Percentiles rank a stretch among this genome's conserved stretches.
Conservation (phyloP, 2,329 filamentous ascomycete species). For the Apiospora hydei region DNA sequence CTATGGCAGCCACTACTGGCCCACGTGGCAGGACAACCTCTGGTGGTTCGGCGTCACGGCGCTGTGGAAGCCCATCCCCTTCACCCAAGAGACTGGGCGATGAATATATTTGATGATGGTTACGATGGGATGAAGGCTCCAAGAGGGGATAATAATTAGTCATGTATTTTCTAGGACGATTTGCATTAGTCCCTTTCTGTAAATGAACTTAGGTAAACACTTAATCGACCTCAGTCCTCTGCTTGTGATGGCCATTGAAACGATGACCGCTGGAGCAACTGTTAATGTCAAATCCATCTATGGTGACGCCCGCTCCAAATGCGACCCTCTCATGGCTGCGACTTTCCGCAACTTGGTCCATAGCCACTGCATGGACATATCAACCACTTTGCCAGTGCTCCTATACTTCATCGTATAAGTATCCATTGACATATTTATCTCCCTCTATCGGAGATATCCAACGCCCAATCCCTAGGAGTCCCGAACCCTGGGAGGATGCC, state of each 20-base stretch:
- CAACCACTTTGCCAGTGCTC: not conserved
- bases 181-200: not conserved
- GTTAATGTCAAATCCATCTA: conserved; percentile 16
- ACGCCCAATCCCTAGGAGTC: not conserved
- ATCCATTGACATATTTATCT: not conserved
- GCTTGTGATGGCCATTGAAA: not conserved
- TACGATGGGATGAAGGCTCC: not conserved
- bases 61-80: conserved; percentile 14
- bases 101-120: not conserved
- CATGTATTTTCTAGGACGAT: not conserved
- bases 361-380: not conserved
- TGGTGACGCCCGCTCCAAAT: conserved; percentile 18
- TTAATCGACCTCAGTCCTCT: no score
- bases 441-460: not conserved
- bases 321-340: not conserved
- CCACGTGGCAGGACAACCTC: conserved; percentile 17
- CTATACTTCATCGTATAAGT: not conserved
- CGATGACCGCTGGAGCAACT: not conserved
- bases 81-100: not conserved
- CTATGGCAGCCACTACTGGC: conserved; percentile 15
- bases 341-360: conserved; percentile 1
- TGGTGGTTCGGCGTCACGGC: conserved; percentile 16
- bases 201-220: not conserved
- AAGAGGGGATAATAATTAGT: not conserved
- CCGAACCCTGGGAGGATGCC: not conserved